These are phyloP conservation scores for Botryosphaeria dothidea DNA, from an alignment of 2,329 filamentous ascomycete genomes.

Conservation along the genomic window DNA sequence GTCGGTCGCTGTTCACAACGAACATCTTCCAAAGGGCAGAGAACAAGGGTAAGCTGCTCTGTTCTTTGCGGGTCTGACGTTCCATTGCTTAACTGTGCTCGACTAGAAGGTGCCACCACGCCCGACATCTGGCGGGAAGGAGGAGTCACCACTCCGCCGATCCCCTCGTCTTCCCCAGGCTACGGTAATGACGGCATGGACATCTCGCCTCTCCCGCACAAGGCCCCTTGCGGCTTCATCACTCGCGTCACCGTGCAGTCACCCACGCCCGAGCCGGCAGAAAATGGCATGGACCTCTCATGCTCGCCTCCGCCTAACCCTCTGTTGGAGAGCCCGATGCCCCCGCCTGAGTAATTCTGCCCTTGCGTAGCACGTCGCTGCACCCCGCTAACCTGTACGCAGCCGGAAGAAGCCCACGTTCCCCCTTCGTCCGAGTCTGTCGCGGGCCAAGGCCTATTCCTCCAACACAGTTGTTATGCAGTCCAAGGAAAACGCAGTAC, in stretches of 20 bases:
- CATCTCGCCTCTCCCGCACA: constrained; percentile 89
- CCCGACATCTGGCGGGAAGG: constrained; percentile 57
- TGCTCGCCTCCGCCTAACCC: constrained; percentile 32
- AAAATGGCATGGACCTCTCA: constrained; percentile 44
- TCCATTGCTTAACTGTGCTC: constrained; percentile 31
- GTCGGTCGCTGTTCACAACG: constrained; percentile 79
- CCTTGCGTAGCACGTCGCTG: not conserved
- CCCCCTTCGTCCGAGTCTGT: constrained; percentile 72
- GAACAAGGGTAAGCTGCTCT: constrained; percentile 57
- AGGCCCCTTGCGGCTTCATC: constrained; percentile 64
- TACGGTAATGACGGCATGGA: constrained; percentile 80
- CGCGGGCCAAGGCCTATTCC: constrained; percentile 73
- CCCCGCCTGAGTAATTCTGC: constrained; percentile 38
- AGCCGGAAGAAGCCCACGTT: constrained; percentile 30
- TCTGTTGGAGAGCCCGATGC: constrained; percentile 34
- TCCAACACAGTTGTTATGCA: constrained; percentile 65
- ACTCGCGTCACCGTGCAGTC: constrained; percentile 68
- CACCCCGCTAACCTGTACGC: not conserved
- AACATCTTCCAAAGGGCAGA: constrained; percentile 63
- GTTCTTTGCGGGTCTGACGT: constrained; percentile 21
- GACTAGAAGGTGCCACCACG: constrained; percentile 45
- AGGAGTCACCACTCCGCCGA: constrained; percentile 78
- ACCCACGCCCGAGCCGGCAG: constrained; percentile 64
- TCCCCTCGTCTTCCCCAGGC: constrained; percentile 80
- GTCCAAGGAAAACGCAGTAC: constrained; percentile 59